Evolutionary conservation across 1,284 basidiomycete species (phyloP).

Genomic region (Papiliotrema fonsecae): DNA sequence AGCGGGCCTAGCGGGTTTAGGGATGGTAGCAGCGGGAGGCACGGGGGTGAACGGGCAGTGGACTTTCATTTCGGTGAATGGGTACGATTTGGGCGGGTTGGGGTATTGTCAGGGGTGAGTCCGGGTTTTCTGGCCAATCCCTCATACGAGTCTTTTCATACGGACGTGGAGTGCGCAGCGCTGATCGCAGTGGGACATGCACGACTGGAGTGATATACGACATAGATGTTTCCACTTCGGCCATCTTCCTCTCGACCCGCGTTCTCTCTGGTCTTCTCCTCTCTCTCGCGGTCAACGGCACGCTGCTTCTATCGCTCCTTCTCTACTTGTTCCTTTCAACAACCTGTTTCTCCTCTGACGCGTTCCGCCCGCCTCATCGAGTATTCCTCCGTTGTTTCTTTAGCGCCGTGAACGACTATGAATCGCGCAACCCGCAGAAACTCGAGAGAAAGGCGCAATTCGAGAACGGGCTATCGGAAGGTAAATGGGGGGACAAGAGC

Average conservation of each 20-base stretch:
- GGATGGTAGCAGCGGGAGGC: constrained; percentile 4
- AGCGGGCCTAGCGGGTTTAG: constrained; percentile 1
- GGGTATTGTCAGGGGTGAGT: constrained; percentile 11
- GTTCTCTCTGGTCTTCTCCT: not conserved
- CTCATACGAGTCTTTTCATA: not conserved
- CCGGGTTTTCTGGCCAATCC: not conserved
- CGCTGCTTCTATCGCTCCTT: not conserved
- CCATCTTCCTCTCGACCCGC: not conserved
- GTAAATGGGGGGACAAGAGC: not conserved
- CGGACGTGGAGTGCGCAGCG: not conserved
- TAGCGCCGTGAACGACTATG: not conserved
- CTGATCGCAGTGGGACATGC: not conserved
- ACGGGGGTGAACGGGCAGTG: constrained; percentile 8
- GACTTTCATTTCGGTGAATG: constrained; percentile 3
- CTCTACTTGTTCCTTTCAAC: not conserved
- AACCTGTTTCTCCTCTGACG: not conserved
- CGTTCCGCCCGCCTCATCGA: not conserved
- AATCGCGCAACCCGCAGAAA: not conserved
- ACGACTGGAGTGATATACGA: not conserved
- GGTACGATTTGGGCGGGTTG: constrained; percentile 1
- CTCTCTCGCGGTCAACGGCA: not conserved
- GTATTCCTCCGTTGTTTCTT: not conserved
- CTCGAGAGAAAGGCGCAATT: not conserved
- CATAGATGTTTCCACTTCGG: not conserved
- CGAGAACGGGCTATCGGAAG: not conserved